Evolutionary conservation across 2,329 filamentous ascomycete species (phyloP), one percentile per base, ranked within the genome.

Genomic region (Cladorrhinum sp.): DNA sequence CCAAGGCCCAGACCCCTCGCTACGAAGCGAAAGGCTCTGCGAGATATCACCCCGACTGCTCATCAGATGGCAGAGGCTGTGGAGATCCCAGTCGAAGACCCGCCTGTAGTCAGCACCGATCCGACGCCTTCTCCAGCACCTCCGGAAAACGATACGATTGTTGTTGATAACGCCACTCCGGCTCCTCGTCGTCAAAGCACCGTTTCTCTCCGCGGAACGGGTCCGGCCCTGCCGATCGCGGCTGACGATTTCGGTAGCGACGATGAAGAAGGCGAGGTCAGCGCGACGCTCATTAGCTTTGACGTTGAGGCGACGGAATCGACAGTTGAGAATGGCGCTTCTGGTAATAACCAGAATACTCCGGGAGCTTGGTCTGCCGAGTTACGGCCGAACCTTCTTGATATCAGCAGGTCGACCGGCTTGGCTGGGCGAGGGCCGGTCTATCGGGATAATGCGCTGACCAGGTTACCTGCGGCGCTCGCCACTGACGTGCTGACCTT

Each of bases 301-400:
- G 84, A 86, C 59, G 82, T 86, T 26, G 84, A 86, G 64, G 80
- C 83, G 0, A 80, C 78, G 2, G 83, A 85, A 52, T 75, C 81
- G 0, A 57, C 46, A 9, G 60, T 60, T 33, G 53, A 77, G 75
- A 2, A 79, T 80, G 1, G 74, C 50, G 10, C 28, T 16, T 16
- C 52, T 50, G 5, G 46, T 30, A 33, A 46, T 46, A 20, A 28
- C 6, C 33, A 36, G 33, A 42, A 46, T 33, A 55, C 81, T 1
- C 74, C 79, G 1, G 83, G 81, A 14, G 70, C 82, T 1, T 86
- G 84, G 84, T 83, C 81, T 3, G 83, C 84, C 12, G 84, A 86
- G 67, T 70, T 86, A 18, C 78, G 83, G 0, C 82, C 83, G 2
- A 85, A 79, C 62, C 57, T 67, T 1, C 48, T 60, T 23, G 61